Evolutionary conservation across 2,329 filamentous ascomycete genomes (phyloP).

Genomic region (Ophiostoma fasciatum): DNA sequence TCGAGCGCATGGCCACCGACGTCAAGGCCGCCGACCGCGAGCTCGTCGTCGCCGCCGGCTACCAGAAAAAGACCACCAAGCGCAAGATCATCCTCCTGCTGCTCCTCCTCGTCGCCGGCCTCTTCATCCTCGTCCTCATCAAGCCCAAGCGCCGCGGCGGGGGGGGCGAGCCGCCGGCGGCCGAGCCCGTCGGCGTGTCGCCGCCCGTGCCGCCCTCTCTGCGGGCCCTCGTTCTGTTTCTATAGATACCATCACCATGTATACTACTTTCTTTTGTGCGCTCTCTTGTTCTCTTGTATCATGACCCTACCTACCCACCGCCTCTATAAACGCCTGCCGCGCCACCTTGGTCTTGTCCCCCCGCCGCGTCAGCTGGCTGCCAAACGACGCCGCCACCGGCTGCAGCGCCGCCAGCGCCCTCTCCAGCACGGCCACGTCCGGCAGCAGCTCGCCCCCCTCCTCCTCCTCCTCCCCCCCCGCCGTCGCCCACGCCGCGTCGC

Average conservation of each 20-base stretch:
- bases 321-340: conserved; percentile 2
- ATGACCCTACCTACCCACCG: background rate
- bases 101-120: conserved; percentile 64
- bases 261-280: too few species aligned
- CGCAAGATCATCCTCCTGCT: conserved; percentile 87
- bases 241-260: too few species aligned
- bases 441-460: conserved; percentile 17
- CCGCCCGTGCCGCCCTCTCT: too few species aligned
- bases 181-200: too few species aligned
- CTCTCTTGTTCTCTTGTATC: too few species aligned
- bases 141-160: conserved; percentile 49
- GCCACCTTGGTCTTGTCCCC: conserved; percentile 3
- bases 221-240: too few species aligned
- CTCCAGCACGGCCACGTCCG: conserved; percentile 15
- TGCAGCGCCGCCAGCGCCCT: conserved; percentile 13
- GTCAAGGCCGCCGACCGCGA: conserved; percentile 91
- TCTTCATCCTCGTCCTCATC: conserved; percentile 71
- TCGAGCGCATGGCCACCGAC: conserved; percentile 86
- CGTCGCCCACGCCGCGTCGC: conserved; percentile 23
- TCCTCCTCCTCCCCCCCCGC: too few species aligned
- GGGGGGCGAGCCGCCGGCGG: too few species aligned
- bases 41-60: conserved; percentile 72
- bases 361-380: conserved; percentile 4
- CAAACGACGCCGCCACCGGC: conserved; percentile 5
- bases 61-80: conserved; percentile 79